Evolutionary conservation across 108 stramenopile genomes (phyloP).

Genomic region (Pseudonitzschia delicatissima): DNA sequence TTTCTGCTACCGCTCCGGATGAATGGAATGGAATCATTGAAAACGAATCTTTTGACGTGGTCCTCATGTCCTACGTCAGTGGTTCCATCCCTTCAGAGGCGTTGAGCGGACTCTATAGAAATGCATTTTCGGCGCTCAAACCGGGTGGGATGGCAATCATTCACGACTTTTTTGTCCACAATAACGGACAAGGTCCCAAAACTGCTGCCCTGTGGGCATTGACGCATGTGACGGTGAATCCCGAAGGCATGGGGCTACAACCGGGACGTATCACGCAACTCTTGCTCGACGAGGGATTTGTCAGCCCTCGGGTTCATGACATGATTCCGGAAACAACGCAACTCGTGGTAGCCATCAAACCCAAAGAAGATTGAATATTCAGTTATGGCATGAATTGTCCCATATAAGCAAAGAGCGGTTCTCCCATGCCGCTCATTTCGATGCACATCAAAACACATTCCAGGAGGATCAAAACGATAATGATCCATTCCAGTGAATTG

Average conservation of each 20-base stretch:
- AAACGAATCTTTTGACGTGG: conserved; percentile 26
- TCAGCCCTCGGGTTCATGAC: conserved; percentile 14
- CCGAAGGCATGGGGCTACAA: conserved; percentile 29
- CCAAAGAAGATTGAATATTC: background rate
- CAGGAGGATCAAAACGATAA: conserved; percentile 83
- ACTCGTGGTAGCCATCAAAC: conserved; percentile 23
- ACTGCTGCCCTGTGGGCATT: conserved; percentile 28
- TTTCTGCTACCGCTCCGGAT: conserved; percentile 21
- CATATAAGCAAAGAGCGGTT: conserved; percentile 31
- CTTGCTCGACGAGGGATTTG: conserved; percentile 11
- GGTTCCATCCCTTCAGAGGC: conserved; percentile 14
- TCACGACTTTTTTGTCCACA: conserved; percentile 28
- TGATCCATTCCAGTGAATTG: conserved; percentile 90
- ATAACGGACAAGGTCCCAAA: conserved; percentile 15
- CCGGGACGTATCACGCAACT: conserved; percentile 19
- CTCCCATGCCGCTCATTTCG: conserved; percentile 87
- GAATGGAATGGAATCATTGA: conserved; percentile 17
- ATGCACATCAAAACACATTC: conserved; percentile 86
- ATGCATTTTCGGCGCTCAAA: conserved; percentile 15
- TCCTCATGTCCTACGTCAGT: conserved; percentile 22
- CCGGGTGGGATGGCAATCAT: conserved; percentile 20
- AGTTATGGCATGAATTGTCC: background rate
- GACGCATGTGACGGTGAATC: conserved; percentile 20
- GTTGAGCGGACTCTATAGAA: conserved; percentile 9
- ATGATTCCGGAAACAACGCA: conserved; percentile 25